These are phyloP conservation scores for Tylopilus sp. DNA, from an alignment of 768 basidiomycete species.

Conservation along the genomic window DNA sequence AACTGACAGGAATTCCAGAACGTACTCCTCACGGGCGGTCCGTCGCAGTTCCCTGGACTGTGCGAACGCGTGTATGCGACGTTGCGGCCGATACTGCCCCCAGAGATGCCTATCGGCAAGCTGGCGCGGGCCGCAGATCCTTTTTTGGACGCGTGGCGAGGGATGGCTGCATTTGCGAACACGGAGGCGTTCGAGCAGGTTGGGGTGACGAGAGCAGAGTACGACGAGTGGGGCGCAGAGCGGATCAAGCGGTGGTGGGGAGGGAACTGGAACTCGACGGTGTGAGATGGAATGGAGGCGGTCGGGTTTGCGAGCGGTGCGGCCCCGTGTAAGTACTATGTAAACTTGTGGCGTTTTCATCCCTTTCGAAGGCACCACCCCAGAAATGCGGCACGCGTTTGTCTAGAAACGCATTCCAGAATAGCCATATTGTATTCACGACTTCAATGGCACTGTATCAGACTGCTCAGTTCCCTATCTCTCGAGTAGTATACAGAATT, in stretches of 20 bases:
- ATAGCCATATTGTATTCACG: too few species aligned
- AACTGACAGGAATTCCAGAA: constrained; percentile 47
- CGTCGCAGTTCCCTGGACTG: constrained; percentile 72
- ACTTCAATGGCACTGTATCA: too few species aligned
- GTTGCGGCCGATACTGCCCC: constrained; percentile 82
- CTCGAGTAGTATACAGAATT: too few species aligned
- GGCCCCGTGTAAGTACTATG: too few species aligned
- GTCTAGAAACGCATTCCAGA: too few species aligned
- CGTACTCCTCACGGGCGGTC: constrained; percentile 84
- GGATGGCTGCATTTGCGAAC: constrained; percentile 77
- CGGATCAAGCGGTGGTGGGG: constrained; percentile 89
- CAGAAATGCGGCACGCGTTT: too few species aligned
- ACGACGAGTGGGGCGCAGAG: constrained; percentile 88
- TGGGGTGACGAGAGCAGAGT: constrained; percentile 73
- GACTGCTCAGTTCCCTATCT: too few species aligned
- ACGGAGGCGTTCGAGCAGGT: constrained; percentile 52
- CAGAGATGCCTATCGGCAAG: constrained; percentile 63
- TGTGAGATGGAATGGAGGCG: constrained; percentile 5
- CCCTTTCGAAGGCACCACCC: too few species aligned
- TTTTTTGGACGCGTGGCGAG: constrained; percentile 79
- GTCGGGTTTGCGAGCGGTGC: too few species aligned
- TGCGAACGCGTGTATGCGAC: constrained; percentile 61
- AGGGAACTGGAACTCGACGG: constrained; percentile 71
- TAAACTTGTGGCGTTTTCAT: too few species aligned
- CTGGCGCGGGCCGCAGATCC: constrained; percentile 66